phyloP scores from a whole-genome alignment of 169 alveolate genomes.

The Cryptosporidium xiaoi region DNA sequence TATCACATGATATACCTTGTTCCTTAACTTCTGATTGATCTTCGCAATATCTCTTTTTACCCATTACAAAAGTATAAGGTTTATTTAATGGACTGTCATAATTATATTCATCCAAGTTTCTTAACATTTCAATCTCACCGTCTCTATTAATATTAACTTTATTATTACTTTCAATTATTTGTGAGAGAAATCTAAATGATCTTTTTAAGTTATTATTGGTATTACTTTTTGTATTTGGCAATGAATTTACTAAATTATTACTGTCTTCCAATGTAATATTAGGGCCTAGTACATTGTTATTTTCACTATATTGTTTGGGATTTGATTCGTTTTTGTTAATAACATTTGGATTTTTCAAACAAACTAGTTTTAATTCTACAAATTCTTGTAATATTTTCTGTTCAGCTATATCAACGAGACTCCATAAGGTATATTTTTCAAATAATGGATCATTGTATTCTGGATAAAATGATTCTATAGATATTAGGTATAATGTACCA shows the following conservation, averaged over 20 bases:
- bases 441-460: constrained; percentile 31
- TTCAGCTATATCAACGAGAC: constrained; percentile 36
- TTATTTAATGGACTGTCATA: not conserved
- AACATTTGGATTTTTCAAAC: constrained; percentile 20
- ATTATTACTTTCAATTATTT: not conserved
- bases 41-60: constrained; percentile 47
- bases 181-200: constrained; percentile 31
- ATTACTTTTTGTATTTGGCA: not conserved
- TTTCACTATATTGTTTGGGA: not conserved
- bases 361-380: constrained; percentile 26
- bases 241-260: not conserved
- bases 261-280: not conserved
- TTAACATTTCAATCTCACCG: not conserved
- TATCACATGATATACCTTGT: constrained; percentile 45
- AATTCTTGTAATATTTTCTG: constrained; percentile 49
- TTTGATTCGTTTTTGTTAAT: not conserved
- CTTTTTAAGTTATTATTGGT: not conserved
- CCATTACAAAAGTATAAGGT: constrained; percentile 45
- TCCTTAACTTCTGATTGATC: constrained; percentile 59
- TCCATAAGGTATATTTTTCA: constrained; percentile 49
- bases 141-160: not conserved
- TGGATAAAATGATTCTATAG: constrained; percentile 49
- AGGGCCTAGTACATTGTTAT: not conserved
- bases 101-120: not conserved
- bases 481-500: constrained; percentile 49